A percentile compares a stretch with the other conserved stretches of the same genome.
phyloP scores from a whole-genome alignment of 2,329 filamentous ascomycete genomes.

The Colletotrichum aenigma region DNA sequence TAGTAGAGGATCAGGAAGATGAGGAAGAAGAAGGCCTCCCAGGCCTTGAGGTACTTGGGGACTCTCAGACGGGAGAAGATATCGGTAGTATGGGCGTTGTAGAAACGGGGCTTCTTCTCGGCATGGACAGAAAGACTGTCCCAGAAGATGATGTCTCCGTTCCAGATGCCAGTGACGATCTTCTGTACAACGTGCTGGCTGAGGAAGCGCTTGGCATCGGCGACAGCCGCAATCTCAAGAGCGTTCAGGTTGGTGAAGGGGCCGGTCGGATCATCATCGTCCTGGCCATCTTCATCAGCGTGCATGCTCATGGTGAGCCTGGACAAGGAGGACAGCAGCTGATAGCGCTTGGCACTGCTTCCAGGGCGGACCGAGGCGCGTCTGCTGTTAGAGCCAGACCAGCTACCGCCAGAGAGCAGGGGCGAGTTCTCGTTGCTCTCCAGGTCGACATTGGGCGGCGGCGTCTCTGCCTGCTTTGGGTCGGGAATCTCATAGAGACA shows the following conservation, averaged over 20 bases:
- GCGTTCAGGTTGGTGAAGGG: slow-evolving; percentile 83
- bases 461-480: slow-evolving; percentile 26
- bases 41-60: slow-evolving; percentile 83
- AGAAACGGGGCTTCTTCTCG: slow-evolving; percentile 77
- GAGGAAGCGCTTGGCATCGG: slow-evolving; percentile 83
- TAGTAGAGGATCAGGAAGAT: slow-evolving; percentile 84
- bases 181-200: slow-evolving; percentile 82
- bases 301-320: slow-evolving; percentile 56
- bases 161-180: slow-evolving; percentile 85
- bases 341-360: slow-evolving; percentile 48
- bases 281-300: slow-evolving; percentile 39
- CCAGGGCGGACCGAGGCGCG: slow-evolving; percentile 32
- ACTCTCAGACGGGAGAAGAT: slow-evolving; percentile 78
- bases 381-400: slow-evolving; percentile 22
- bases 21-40: slow-evolving; percentile 82
- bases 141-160: slow-evolving; percentile 88
- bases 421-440: slow-evolving; percentile 53
- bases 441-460: slow-evolving; percentile 33
- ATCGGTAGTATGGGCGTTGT: slow-evolving; percentile 70
- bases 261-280: slow-evolving; percentile 67
- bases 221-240: slow-evolving; percentile 83
- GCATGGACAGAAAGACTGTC: slow-evolving; percentile 75
- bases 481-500: slow-evolving; percentile 75
- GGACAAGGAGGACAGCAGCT: slow-evolving; percentile 59
- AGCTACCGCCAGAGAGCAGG: slow-evolving; percentile 42